Evolutionary conservation across 352 stramenopile species (phyloP).

Genomic region (Phytophthora lateralis): DNA sequence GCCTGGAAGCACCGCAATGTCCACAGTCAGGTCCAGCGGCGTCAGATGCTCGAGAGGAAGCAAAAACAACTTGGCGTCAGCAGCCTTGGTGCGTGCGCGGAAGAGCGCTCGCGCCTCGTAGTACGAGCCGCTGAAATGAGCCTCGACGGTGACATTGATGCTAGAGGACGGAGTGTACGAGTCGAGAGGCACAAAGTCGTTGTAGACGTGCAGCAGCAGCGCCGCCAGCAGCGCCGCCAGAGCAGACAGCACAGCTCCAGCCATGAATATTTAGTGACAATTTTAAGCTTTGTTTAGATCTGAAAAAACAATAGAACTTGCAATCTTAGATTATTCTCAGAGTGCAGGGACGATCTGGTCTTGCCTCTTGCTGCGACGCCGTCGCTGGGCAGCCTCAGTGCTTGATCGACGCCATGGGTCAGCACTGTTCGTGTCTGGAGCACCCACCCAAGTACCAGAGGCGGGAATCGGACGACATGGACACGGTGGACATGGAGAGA

Average conservation of each 20-base stretch:
- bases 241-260: not conserved
- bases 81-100: constrained; percentile 40
- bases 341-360: constrained; percentile 1
- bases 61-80: constrained; percentile 47
- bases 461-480: constrained; percentile 58
- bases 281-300: no score
- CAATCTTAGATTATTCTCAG: no score
- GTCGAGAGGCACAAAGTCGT: constrained; percentile 62
- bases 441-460: constrained; percentile 64
- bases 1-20: constrained; percentile 66
- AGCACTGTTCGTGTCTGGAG: constrained; percentile 79
- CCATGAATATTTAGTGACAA: no score
- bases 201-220: constrained; percentile 44
- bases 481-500: constrained; percentile 41
- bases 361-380: not conserved
- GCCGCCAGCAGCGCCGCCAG: constrained; percentile 31
- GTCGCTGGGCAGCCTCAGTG: constrained; percentile 13
- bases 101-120: constrained; percentile 71
- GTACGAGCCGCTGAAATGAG: constrained; percentile 65
- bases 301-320: no score
- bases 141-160: constrained; percentile 41
- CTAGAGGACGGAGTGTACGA: constrained; percentile 27
- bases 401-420: constrained; percentile 51
- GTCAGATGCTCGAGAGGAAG: constrained; percentile 49
- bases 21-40: constrained; percentile 64